These are phyloP conservation scores for Flaveria linearis DNA, from an alignment of 129 eudicot species.

Conservation along the genomic window DNA sequence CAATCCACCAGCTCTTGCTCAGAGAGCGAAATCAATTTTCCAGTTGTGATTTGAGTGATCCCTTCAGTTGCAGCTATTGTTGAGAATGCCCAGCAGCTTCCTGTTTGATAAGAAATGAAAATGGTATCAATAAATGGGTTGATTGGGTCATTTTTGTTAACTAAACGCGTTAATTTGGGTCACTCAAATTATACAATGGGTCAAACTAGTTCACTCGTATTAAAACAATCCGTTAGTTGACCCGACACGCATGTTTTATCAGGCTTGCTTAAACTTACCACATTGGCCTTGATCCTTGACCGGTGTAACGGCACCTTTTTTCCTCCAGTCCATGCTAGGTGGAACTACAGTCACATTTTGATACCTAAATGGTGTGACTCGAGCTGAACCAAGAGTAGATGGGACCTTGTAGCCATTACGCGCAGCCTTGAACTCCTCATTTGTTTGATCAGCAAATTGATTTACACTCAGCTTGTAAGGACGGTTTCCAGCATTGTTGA, in stretches of 20 bases:
- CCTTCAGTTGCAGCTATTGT: slow-evolving; percentile 73
- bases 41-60: slow-evolving; percentile 63
- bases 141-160: too few species aligned
- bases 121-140: too few species aligned
- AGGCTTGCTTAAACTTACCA: slow-evolving; percentile 13
- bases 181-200: too few species aligned
- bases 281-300: slow-evolving; percentile 36
- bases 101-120: slow-evolving; percentile 33
- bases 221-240: too few species aligned
- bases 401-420: slow-evolving; percentile 46
- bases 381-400: background rate
- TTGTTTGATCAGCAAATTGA: slow-evolving; percentile 46
- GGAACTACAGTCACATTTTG: slow-evolving; percentile 57
- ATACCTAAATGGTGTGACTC: slow-evolving; percentile 53
- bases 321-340: slow-evolving; percentile 32
- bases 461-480: slow-evolving; percentile 42
- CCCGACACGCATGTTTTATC: background rate
- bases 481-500: slow-evolving; percentile 32
- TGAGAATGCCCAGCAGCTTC: slow-evolving; percentile 94
- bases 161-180: too few species aligned
- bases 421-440: slow-evolving; percentile 44
- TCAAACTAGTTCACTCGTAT: too few species aligned
- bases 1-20: slow-evolving; percentile 84
- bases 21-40: slow-evolving; percentile 59
- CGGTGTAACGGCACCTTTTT: slow-evolving; percentile 27